Evolutionary conservation across 2,329 filamentous ascomycete genomes (phyloP), one percentile per base, ranked within the genome.

Genomic region (Cercospora janseana): DNA sequence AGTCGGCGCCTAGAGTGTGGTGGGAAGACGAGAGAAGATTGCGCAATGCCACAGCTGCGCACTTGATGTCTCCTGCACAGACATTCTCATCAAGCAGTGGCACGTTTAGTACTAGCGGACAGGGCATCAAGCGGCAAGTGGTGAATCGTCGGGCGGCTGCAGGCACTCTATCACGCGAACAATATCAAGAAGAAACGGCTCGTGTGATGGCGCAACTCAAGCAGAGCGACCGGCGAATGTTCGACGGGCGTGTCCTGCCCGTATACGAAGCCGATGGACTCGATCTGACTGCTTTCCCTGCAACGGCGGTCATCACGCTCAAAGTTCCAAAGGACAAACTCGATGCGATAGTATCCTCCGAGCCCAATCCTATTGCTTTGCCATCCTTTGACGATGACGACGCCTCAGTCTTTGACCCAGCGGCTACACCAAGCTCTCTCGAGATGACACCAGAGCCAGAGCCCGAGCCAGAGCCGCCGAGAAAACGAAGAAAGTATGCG

Each of bases 31-130:
- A 26, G 13, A 46, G 23, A 15, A 34, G 20, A 6, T 21, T 32
- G 13, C 21, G 16, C 3, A 34, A 45, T 15, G 26, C 34, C 8
- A 35, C 40, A n/a, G 38, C 32, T 24, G 49, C 52, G 8, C 34
- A 53, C 34, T 43, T 56, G 21, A 50, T 53, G 46, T 50, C 35
- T 21, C 49, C 53, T n/a, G 46, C 35, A 6, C 53, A 56, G 20
- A 13, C 12, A 5, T 56, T 56, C 28, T 12, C 43, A 12, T 24
- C 37, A 8, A 50, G 26, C 29, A 50, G 44, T 43, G 53, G 53
- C n/a, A 56, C 53, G 1, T 53, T 56, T 37, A 44, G 29, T 6
- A 56, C 53, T 20, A 40, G 32, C 20, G 50, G 41, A 12, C 18
- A 35, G 15, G 26, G 42, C 21, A 23, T 38, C 13, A 23, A 38